A percentile compares a stretch with the other conserved stretches of the same genome.
Conservation (phyloP, 495 filamentous ascomycete genomes). For the Copromyces sp. region DNA sequence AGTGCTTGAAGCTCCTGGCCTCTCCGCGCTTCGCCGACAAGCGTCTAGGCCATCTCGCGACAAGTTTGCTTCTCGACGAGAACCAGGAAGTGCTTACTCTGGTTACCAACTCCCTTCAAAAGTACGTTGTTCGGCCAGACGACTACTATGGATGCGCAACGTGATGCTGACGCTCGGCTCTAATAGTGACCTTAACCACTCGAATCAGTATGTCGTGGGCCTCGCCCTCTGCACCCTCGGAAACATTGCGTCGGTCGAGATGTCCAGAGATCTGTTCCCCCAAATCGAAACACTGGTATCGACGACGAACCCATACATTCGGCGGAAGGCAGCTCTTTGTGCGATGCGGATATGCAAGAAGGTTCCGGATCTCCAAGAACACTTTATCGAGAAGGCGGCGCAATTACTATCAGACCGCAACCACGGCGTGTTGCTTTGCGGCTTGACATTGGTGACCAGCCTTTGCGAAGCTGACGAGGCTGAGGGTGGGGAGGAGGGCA, state of each 20-base stretch:
- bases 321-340: conserved; percentile 94
- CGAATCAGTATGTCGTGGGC: conserved; percentile 97
- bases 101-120: conserved; percentile 94
- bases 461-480: conserved; percentile 89
- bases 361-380: conserved; percentile 92
- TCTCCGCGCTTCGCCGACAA: conserved; percentile 98
- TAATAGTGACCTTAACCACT: conserved; percentile 82
- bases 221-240: conserved; percentile 90
- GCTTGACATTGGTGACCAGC: conserved; percentile 81
- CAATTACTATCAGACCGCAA: conserved; percentile 81
- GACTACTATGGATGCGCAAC: neutral
- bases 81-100: conserved; percentile 96
- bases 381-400: conserved; percentile 90
- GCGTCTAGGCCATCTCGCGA: conserved; percentile 88
- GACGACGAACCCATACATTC: conserved; percentile 91
- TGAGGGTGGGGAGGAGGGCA: conserved; percentile 73
- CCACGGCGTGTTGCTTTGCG: conserved; percentile 88
- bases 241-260: conserved; percentile 95
- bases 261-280: conserved; percentile 95
- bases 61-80: conserved; percentile 92
- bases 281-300: conserved; percentile 87
- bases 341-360: conserved; percentile 99
- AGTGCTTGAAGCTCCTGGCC: conserved; percentile 94
- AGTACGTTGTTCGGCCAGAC: conserved; percentile 44
- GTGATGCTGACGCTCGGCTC: conserved; percentile 19